Conservation (phyloP, 2,329 filamentous ascomycete species). For the Penicillium hordei region DNA sequence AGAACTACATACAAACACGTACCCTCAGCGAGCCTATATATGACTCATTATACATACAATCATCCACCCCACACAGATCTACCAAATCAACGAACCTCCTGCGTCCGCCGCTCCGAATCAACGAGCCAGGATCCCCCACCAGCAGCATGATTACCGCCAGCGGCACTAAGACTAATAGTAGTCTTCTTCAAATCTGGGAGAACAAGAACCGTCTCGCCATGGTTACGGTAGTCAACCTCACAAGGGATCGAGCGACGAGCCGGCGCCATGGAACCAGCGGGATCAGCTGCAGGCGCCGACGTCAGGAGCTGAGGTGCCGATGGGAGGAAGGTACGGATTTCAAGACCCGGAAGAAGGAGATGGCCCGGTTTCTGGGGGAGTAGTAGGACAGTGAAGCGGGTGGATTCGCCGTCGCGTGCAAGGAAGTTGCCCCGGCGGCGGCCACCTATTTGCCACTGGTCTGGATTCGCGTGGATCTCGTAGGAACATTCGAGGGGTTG, state of each 20-base stretch:
- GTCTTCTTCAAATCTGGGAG: constrained; percentile 69
- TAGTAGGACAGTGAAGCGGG: constrained; percentile 67
- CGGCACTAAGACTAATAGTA: constrained; percentile 70
- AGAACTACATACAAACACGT: constrained; percentile 15
- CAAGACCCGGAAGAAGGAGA: constrained; percentile 73
- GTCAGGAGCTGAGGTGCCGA: constrained; percentile 26
- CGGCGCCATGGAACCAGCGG: constrained; percentile 14
- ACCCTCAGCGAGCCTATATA: background rate
- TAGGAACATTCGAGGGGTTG: constrained; percentile 74
- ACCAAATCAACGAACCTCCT: constrained; percentile 16
- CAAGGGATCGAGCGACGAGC: constrained; percentile 52
- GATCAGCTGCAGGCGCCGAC: constrained; percentile 19
- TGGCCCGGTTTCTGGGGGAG: constrained; percentile 78
- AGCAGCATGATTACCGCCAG: constrained; percentile 49
- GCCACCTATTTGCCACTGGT: constrained; percentile 83
- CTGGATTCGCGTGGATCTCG: constrained; percentile 71
- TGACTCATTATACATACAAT: background rate
- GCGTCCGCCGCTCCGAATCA: constrained; percentile 55
- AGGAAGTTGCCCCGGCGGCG: constrained; percentile 75
- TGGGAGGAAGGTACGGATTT: constrained; percentile 66
- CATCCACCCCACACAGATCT: background rate
- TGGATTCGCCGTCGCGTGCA: constrained; percentile 47
- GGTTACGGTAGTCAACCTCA: constrained; percentile 77
- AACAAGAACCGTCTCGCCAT: constrained; percentile 74
- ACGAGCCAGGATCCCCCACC: constrained; percentile 64